These are phyloP conservation scores for Epichloe typhina DNA, from an alignment of 2,329 filamentous ascomycete genomes.

Conservation along the genomic window DNA sequence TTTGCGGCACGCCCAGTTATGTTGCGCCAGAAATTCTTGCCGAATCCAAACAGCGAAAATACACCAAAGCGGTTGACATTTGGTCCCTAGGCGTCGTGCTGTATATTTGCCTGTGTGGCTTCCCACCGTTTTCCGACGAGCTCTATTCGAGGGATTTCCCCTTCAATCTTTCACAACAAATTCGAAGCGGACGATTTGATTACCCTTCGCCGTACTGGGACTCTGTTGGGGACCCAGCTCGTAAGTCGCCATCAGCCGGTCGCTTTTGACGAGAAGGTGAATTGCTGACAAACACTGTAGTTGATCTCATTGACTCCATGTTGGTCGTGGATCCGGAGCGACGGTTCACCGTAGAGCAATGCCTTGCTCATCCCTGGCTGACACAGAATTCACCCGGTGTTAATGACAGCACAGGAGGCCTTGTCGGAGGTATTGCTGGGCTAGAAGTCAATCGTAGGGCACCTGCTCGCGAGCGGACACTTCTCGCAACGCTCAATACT, in stretches of 20 bases:
- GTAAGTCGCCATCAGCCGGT: slow-evolving; percentile 26
- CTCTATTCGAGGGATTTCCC: slow-evolving; percentile 71
- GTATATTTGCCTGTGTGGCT: slow-evolving; percentile 94
- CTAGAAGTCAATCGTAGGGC: slow-evolving; percentile 79
- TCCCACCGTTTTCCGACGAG: slow-evolving; percentile 94
- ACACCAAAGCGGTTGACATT: slow-evolving; percentile 88
- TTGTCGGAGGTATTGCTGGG: slow-evolving; percentile 72
- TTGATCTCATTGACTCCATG: slow-evolving; percentile 93
- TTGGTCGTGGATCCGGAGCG: slow-evolving; percentile 74
- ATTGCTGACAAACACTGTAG: slow-evolving; percentile 4
- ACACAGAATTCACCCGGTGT: slow-evolving; percentile 47
- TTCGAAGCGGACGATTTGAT: slow-evolving; percentile 76
- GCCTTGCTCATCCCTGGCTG: slow-evolving; percentile 83
- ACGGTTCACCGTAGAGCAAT: slow-evolving; percentile 81
- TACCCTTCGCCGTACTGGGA: slow-evolving; percentile 92
- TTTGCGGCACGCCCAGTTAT: slow-evolving; percentile 95
- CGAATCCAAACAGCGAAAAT: slow-evolving; percentile 67
- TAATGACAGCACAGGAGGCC: slow-evolving; percentile 80
- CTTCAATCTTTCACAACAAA: slow-evolving; percentile 78
- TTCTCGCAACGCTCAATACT: slow-evolving; percentile 71
- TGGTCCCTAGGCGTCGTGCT: slow-evolving; percentile 97
- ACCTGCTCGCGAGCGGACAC: slow-evolving; percentile 66
- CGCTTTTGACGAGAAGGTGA: too few species aligned
- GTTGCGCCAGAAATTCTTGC: slow-evolving; percentile 92
- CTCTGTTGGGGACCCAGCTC: slow-evolving; percentile 50